These are phyloP conservation scores for Pyrrhoderma noxium DNA, from an alignment of 1,284 basidiomycete genomes.

Conservation along the genomic window DNA sequence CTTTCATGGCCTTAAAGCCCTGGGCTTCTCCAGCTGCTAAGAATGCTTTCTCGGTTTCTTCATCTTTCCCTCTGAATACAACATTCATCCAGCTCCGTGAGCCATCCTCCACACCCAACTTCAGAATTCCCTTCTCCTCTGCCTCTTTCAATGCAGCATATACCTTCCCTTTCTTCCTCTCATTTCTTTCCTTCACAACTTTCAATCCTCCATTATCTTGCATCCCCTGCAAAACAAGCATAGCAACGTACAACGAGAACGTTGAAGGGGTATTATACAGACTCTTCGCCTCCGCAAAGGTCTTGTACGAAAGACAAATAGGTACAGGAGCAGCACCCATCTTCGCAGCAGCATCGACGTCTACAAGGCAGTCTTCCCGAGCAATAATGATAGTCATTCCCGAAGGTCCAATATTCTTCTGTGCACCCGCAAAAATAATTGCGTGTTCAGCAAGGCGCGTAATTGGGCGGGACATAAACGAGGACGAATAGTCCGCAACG, in stretches of 20 bases:
- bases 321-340: constrained; percentile 76
- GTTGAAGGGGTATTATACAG: constrained; percentile 96
- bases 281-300: constrained; percentile 70
- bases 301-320: constrained; percentile 80
- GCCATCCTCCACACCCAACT: constrained; percentile 59
- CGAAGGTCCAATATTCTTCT: constrained; percentile 97
- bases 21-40: constrained; percentile 68
- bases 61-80: constrained; percentile 68
- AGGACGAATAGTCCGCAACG: constrained; percentile 94
- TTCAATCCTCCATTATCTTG: constrained; percentile 62
- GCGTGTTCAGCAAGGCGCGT: constrained; percentile 82
- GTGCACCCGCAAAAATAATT: constrained; percentile 95
- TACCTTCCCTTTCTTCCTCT: constrained; percentile 65
- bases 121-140: constrained; percentile 61
- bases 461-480: constrained; percentile 96
- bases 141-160: constrained; percentile 70
- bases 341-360: constrained; percentile 72
- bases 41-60: constrained; percentile 56
- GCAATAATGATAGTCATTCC: constrained; percentile 93
- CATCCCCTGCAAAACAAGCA: constrained; percentile 78
- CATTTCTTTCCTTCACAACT: constrained; percentile 63
- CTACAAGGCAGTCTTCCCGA: constrained; percentile 85
- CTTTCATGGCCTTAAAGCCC: constrained; percentile 83
- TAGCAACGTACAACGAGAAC: constrained; percentile 88
- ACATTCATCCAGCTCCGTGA: constrained; percentile 92